These are phyloP conservation scores for Bipolaris bicolor DNA, from an alignment of 2,329 filamentous ascomycete species.

Conservation along the genomic window DNA sequence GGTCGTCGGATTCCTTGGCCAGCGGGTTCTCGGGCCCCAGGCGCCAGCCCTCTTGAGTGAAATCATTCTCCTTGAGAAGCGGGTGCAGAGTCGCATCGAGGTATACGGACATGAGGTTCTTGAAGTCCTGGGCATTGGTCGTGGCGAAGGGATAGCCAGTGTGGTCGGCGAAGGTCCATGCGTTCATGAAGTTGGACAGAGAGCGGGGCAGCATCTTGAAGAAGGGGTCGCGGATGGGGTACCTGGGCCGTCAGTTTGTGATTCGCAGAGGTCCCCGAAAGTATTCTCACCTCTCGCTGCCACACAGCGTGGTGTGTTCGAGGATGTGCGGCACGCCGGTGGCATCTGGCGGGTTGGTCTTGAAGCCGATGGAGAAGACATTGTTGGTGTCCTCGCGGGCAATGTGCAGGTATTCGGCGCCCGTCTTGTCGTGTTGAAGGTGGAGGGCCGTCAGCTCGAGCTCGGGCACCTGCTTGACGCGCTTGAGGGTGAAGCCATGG, in stretches of 20 bases:
- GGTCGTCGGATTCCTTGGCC: constrained; percentile 51
- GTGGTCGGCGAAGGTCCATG: constrained; percentile 94
- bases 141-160: constrained; percentile 98
- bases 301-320: constrained; percentile 95
- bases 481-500: constrained; percentile 89
- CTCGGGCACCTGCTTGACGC: constrained; percentile 91
- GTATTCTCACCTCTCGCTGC: constrained; percentile 78
- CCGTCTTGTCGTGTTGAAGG: constrained; percentile 91
- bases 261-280: too few relatives aligned
- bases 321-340: constrained; percentile 96
- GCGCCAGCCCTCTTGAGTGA: constrained; percentile 95
- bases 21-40: constrained; percentile 88
- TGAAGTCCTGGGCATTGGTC: constrained; percentile 92
- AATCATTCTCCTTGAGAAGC: constrained; percentile 87
- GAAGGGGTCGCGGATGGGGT: constrained; percentile 97
- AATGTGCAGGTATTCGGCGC: constrained; percentile 94
- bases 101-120: constrained; percentile 95
- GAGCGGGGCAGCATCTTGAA: constrained; percentile 99
- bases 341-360: constrained; percentile 96
- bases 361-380: constrained; percentile 99
- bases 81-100: constrained; percentile 93
- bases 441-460: constrained; percentile 90
- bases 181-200: constrained; percentile 99
- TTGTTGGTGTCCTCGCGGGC: constrained; percentile 96
- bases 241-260: constrained; percentile 58